Conservation (phyloP, 768 basidiomycete species). For the Lepiota subincarnata region DNA sequence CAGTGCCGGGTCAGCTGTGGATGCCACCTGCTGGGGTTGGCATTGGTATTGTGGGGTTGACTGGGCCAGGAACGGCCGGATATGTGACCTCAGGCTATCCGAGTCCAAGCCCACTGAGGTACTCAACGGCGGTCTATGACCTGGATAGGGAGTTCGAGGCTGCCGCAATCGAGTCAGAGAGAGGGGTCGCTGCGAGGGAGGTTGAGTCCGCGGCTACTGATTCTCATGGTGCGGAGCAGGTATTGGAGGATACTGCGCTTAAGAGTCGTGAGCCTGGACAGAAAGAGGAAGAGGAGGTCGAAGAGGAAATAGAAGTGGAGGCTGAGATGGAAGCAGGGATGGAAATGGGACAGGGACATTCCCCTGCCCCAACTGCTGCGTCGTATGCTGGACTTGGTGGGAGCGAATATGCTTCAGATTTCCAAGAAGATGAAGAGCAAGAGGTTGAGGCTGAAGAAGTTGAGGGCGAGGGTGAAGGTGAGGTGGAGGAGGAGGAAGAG, state of each 20-base stretch:
- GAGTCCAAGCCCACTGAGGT: constrained; percentile 40
- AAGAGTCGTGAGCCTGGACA: constrained; percentile 14
- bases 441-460: constrained; percentile 47
- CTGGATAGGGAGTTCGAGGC: constrained; percentile 11
- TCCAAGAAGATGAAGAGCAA: constrained; percentile 47
- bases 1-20: neutral
- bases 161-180: constrained; percentile 6
- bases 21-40: neutral
- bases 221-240: neutral
- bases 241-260: neutral
- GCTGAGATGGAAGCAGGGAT: constrained; percentile 29
- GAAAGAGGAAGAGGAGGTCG: constrained; percentile 11
- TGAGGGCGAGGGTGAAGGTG: constrained; percentile 23
- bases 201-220: constrained; percentile 2
- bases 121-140: constrained; percentile 33
- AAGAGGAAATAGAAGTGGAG: constrained; percentile 13
- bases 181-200: neutral
- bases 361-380: constrained; percentile 47
- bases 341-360: constrained; percentile 20
- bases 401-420: constrained; percentile 20
- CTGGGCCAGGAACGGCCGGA: neutral
- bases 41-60: neutral
- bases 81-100: constrained; percentile 20
- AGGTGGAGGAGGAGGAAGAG: constrained; percentile 30
- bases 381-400: constrained; percentile 36